A percentile compares a stretch with the other conserved stretches of the same genome.
phyloP scores from a whole-genome alignment of 176 grass and related monocot genomes.

The Bromus sterilis region DNA sequence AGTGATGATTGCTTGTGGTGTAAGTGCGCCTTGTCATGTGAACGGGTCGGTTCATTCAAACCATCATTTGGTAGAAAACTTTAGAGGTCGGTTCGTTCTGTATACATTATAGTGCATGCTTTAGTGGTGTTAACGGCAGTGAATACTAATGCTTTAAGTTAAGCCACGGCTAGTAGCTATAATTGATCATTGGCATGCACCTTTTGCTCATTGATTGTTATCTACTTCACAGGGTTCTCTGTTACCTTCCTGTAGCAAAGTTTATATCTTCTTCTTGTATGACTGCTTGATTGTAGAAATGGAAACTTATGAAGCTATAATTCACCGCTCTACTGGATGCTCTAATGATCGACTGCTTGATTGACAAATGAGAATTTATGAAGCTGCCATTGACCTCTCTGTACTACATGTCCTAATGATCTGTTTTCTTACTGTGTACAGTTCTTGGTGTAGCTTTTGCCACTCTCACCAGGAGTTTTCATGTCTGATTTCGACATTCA shows the following conservation, averaged over 20 bases:
- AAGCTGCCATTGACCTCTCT: neutral
- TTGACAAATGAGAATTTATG: neutral
- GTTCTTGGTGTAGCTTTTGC: slow-evolving; percentile 50
- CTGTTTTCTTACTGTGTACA: neutral
- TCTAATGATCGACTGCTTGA: neutral
- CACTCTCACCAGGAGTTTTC: slow-evolving; percentile 72
- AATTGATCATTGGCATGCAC: neutral
- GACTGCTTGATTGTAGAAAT: too few relatives aligned
- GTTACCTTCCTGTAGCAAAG: neutral
- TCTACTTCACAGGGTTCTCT: neutral
- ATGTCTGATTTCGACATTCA: slow-evolving; percentile 98
- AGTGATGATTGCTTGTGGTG: neutral
- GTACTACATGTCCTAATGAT: neutral
- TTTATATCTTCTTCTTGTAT: neutral
- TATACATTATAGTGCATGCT: neutral
- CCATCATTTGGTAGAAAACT: too few relatives aligned
- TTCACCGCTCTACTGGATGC: neutral
- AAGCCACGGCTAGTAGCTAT: neutral
- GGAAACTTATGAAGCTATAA: neutral
- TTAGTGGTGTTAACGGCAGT: neutral
- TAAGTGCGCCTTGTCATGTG: neutral
- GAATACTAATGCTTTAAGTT: neutral
- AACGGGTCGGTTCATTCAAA: too few relatives aligned
- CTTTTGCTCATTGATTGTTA: neutral
- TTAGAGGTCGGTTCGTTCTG: too few relatives aligned